Base-by-base conservation (phyloP, 176 grass and related monocot species). In the Triticum urartu region DNA sequence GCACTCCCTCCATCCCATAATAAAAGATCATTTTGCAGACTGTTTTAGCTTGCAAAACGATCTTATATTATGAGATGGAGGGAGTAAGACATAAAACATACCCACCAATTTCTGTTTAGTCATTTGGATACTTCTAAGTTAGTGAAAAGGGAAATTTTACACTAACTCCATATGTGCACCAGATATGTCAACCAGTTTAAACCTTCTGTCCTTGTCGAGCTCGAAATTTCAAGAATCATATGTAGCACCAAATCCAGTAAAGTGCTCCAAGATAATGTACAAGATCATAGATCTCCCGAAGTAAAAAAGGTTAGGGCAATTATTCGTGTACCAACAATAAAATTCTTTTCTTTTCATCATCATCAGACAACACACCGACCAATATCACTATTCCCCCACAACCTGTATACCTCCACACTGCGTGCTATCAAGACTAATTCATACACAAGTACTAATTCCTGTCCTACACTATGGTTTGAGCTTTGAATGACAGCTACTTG, bases 401-500 rank as follows among this genome's bases (percentile, higher is more conserved):
- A 1, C 45, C 61, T 75, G 83, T 87, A 80, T 84, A 91, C 85
- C 80, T 84, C 54, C 76, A 54, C 68, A 71, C 62, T 68, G 39
- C 70, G 84, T 81, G 70, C 86, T 88, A 85, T 64, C 22, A 24
- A 71, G 81, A 71, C 71, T 88, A 81, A 78, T 72, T 81, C 82
- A 81, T 85, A 91, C 81, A 91, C 28, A 63, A 77, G 85, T 84
- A 69, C 18, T 85, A 91, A 84, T 42, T 60, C 71, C 77, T 64
- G 70, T 70, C 77, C 89, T 88, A 91, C 81, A 58, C 89, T 91
- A 91, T 24, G 24, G 20, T 91, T 83, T 88, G 48, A 52, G 47
- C 48, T 64, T 88, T 63, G 30, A 88, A 85, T 64, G 70, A 64
- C 43, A 88, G 77, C 86, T 91, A 85, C 54, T 64, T 78, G 86